Percentiles rank a stretch among this genome's conserved stretches.
These are phyloP conservation scores for Fraxinus floribunda DNA, from an alignment of 305 asterid genomes.

Conservation along the genomic window DNA sequence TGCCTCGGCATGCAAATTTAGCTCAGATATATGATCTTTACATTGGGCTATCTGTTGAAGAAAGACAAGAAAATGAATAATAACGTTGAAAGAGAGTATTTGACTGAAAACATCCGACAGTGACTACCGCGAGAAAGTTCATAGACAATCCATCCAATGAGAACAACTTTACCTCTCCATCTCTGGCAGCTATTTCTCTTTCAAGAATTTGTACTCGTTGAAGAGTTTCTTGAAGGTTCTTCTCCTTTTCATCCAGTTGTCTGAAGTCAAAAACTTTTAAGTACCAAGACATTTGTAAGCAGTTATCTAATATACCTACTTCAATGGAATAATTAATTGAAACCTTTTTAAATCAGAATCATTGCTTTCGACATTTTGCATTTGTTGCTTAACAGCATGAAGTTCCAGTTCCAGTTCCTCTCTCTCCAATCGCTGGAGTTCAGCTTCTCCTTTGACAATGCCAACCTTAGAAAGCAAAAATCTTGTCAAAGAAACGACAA, in stretches of 20 bases:
- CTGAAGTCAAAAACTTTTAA: slow-evolving; percentile 40
- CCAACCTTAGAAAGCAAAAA: slow-evolving; percentile 56
- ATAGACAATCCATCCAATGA: background rate
- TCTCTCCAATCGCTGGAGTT: slow-evolving; percentile 79
- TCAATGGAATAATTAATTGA: slow-evolving; percentile 13
- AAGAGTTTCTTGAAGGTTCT: slow-evolving; percentile 56
- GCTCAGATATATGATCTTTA: slow-evolving; percentile 81
- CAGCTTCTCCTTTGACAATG: slow-evolving; percentile 90
- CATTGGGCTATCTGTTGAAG: slow-evolving; percentile 69
- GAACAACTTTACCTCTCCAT: slow-evolving; percentile 58
- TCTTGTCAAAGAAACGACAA: slow-evolving; percentile 26
- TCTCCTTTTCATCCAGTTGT: slow-evolving; percentile 62
- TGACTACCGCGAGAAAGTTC: slow-evolving; percentile 2
- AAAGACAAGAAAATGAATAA: slow-evolving; percentile 19
- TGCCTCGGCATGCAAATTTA: slow-evolving; percentile 92
- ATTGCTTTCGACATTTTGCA: slow-evolving; percentile 54
- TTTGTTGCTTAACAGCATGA: slow-evolving; percentile 70
- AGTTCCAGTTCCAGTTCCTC: slow-evolving; percentile 97
- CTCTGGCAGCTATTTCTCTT: slow-evolving; percentile 76
- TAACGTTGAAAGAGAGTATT: background rate
- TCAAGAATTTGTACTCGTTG: slow-evolving; percentile 73
- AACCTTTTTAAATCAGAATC: slow-evolving; percentile 78
- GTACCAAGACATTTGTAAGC: slow-evolving; percentile 17
- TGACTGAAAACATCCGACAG: background rate
- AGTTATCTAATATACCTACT: slow-evolving; percentile 1